Conservation (phyloP, 2,329 filamentous ascomycete genomes). For the Akanthomyces uredinophilus region DNA sequence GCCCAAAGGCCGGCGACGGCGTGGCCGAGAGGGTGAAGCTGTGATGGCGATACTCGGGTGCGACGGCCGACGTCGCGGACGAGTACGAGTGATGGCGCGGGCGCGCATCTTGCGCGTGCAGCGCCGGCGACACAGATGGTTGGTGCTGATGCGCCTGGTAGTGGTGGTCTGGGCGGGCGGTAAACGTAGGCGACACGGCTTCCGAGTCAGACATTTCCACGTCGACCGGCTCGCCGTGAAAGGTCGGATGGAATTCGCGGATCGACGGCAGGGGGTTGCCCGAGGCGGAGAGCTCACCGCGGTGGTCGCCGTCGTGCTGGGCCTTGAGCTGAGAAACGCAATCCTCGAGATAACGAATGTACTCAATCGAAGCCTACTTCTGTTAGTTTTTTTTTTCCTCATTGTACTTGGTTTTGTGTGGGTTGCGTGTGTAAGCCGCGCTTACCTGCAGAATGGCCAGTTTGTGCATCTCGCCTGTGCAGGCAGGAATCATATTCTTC, state of each 20-base stretch:
- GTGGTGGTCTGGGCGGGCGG: conserved; percentile 25
- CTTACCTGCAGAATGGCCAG: conserved; percentile 85
- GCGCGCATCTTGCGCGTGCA: conserved; percentile 41
- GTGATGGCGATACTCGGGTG: conserved; percentile 43
- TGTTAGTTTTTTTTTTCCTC: background rate
- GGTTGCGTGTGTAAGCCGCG: conserved; percentile 8
- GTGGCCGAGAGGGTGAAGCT: conserved; percentile 46
- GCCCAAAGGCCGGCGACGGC: conserved; percentile 54
- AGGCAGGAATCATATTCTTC: conserved; percentile 94
- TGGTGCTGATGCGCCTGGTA: conserved; percentile 29
- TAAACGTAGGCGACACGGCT: conserved; percentile 43
- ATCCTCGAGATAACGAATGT: conserved; percentile 87
- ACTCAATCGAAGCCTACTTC: conserved; percentile 84
- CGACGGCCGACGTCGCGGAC: conserved; percentile 33
- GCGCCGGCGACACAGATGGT: conserved; percentile 49
- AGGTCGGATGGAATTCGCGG: conserved; percentile 35
- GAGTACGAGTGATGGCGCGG: conserved; percentile 50
- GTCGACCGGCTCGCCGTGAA: conserved; percentile 39
- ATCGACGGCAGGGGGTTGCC: conserved; percentile 31
- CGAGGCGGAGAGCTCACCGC: conserved; percentile 23
- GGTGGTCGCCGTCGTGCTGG: conserved; percentile 35
- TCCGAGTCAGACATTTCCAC: conserved; percentile 59
- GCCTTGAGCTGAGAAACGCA: conserved; percentile 77
- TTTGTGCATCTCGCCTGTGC: conserved; percentile 97
- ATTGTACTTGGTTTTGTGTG: background rate